These are phyloP conservation scores for Castanea crenata DNA, from an alignment of 306 rosid genomes.

Conservation along the genomic window DNA sequence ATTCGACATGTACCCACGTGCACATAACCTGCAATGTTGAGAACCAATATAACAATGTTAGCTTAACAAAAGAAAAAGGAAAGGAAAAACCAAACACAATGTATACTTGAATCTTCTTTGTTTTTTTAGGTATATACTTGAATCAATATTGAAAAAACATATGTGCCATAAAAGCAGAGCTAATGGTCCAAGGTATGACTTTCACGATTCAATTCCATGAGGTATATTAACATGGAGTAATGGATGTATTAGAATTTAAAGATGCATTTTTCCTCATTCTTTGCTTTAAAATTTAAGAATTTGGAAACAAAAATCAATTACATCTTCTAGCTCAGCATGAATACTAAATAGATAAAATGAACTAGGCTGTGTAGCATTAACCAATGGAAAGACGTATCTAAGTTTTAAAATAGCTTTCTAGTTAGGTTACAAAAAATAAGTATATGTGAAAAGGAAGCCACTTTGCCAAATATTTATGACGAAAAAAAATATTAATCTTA, in stretches of 20 bases:
- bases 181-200: slow-evolving; percentile 1
- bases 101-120: background rate
- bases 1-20: slow-evolving; percentile 86
- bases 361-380: no score
- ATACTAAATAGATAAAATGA: background rate
- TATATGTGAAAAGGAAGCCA: background rate
- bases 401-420: background rate
- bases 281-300: background rate
- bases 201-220: background rate
- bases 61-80: background rate
- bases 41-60: background rate
- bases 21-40: slow-evolving; percentile 71
- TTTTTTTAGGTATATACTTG: background rate
- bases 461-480: background rate
- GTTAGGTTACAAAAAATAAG: background rate
- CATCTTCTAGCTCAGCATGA: background rate
- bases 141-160: slow-evolving; percentile 1
- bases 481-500: background rate
- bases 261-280: background rate
- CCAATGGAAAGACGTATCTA: background rate
- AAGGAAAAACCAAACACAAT: background rate
- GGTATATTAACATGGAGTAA: background rate
- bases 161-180: background rate
- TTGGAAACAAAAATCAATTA: background rate
- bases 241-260: background rate